A percentile compares a stretch with the other conserved stretches of the same genome.
Evolutionary conservation across 805 yeast species (phyloP).

Genomic region (Saccharomycopsis fermentans): DNA sequence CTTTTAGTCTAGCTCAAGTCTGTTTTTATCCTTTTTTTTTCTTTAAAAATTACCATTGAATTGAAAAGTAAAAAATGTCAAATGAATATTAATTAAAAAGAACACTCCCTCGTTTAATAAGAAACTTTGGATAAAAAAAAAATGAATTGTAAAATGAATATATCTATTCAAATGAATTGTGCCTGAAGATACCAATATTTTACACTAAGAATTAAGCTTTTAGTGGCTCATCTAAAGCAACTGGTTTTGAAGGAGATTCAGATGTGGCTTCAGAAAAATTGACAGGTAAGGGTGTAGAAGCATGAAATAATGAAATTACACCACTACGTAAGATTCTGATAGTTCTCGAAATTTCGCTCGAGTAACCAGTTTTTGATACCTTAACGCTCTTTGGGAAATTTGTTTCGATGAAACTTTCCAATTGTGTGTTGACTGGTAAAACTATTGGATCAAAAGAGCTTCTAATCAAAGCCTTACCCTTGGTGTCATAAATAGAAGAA

Average conservation of each 20-base stretch:
- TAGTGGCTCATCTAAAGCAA: not conserved
- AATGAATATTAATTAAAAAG: not conserved
- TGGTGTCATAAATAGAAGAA: constrained; percentile 36
- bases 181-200: not conserved
- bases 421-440: constrained; percentile 47
- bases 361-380: constrained; percentile 33
- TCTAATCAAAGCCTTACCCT: constrained; percentile 55
- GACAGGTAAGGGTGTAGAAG: not conserved
- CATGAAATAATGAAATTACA: not conserved
- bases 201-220: not conserved
- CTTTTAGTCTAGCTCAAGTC: too few species aligned
- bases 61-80: not conserved
- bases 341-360: constrained; percentile 53
- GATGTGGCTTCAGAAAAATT: not conserved
- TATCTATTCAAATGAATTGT: not conserved
- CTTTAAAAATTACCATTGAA: not conserved
- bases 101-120: not conserved
- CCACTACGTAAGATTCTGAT: constrained; percentile 15
- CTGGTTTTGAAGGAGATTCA: not conserved
- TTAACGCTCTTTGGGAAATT: constrained; percentile 38
- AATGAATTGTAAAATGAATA: not conserved
- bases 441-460: constrained; percentile 54
- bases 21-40: too few species aligned
- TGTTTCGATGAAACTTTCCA: constrained; percentile 35
- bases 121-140: not conserved